Conservation (phyloP, 257 asterid species). For the Agastache rugosa region DNA sequence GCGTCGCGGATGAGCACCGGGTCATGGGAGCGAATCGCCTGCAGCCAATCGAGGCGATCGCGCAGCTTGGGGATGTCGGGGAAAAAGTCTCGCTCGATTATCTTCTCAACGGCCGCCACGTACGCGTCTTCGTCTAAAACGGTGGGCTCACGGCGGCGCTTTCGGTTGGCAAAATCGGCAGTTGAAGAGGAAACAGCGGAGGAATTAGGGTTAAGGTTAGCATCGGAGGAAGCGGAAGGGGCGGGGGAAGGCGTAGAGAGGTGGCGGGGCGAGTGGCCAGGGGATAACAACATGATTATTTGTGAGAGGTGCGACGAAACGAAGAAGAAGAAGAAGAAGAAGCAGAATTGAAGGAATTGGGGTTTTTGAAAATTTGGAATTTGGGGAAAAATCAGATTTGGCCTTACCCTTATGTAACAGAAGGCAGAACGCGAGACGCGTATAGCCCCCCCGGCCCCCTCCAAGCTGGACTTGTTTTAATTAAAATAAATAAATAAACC, state of each 20-base stretch:
- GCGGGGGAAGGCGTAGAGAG: constrained; percentile 76
- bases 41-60: constrained; percentile 96
- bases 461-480: neutral
- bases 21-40: constrained; percentile 76
- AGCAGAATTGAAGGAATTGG: constrained; percentile 31
- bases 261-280: constrained; percentile 95
- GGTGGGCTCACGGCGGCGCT: constrained; percentile 48
- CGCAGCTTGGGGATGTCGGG: constrained; percentile 94
- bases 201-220: constrained; percentile 33
- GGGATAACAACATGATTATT: constrained; percentile 69
- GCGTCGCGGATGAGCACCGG: constrained; percentile 92
- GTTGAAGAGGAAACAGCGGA: constrained; percentile 34
- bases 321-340: neutral
- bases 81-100: constrained; percentile 91
- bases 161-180: constrained; percentile 34
- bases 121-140: constrained; percentile 89
- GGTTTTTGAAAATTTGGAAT: constrained; percentile 19
- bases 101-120: constrained; percentile 89
- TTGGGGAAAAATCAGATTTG: constrained; percentile 30
- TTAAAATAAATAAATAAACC: neutral
- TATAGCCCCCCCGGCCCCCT: too few relatives aligned
- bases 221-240: constrained; percentile 46
- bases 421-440: neutral
- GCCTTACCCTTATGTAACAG: neutral
- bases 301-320: neutral